Evolutionary conservation across 306 rosid species (phyloP), one percentile per base, ranked within the genome.

Genomic region (Mimosa bimucronata): DNA sequence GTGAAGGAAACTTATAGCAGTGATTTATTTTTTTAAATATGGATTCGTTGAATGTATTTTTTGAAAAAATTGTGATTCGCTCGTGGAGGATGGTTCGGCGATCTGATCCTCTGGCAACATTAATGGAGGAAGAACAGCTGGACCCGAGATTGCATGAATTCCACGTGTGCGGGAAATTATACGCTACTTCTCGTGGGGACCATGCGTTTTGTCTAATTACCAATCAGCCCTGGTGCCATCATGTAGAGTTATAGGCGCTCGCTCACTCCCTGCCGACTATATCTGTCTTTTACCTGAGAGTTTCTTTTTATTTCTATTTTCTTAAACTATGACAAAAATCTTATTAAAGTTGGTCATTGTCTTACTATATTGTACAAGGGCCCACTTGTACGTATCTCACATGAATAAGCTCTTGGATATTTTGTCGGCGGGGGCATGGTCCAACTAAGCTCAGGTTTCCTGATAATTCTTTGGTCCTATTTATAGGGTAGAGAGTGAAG

Each of bases 161-260:
- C 83, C 90, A 91, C 86, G 87, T 83, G 97, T 65, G 86, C 69
- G 85, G 75, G 71, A 58, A 26, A 3, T 9, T 45, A 57, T 28
- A 13, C 0, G 6, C 9, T 76, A 71, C 80, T 9, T 15, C 77
- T 30, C 13, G 38, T 34, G 25, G 71, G 18, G 21, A 38, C 74
- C 15, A 15, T 37, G 9, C 18, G 52, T 75, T 69, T n/a, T 25
- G 29, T 25, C 10, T 68, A 64, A 58, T 58, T 25, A 58, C 30
- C 44, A 14, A 25, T 74, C 31, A 13, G 67, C 19, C 67, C 67
- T 28, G 0, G 1, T 19, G 71, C 81, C 76, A 76, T 81, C 83
- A n/a, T n/a, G n/a, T n/a, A n/a, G n/a, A n/a, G n/a, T 19, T 16
- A 16, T 0, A 6, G 12, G 25, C 84, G 83, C 80, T 85, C 75